These are phyloP conservation scores for Polysphondylium violaceum DNA, from an alignment of 78 protist species.

Conservation along the genomic window DNA sequence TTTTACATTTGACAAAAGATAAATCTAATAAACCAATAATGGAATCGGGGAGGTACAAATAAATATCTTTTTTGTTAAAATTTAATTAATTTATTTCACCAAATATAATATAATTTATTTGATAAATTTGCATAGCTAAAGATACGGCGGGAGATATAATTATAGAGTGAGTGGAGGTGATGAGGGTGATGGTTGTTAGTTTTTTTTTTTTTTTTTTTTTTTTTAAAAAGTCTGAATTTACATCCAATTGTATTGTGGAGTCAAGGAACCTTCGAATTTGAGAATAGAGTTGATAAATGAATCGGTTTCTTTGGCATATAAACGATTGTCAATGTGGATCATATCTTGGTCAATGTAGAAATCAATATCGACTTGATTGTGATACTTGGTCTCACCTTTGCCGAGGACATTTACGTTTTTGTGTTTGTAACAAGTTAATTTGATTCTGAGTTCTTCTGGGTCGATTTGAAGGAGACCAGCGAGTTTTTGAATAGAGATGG, in stretches of 20 bases:
- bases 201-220: conserved; percentile 7
- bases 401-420: conserved; percentile 77
- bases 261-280: conserved; percentile 70
- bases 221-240: no score
- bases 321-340: conserved; percentile 69
- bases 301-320: conserved; percentile 74
- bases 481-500: conserved; percentile 78
- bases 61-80: no score
- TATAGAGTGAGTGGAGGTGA: not conserved
- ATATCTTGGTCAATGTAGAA: conserved; percentile 82
- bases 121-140: no score
- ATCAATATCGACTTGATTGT: conserved; percentile 74
- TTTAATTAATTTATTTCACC: no score
- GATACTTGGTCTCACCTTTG: conserved; percentile 47
- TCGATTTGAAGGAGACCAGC: conserved; percentile 78
- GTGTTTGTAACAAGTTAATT: conserved; percentile 88
- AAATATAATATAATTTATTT: no score
- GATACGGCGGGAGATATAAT: no score
- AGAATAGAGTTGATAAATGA: conserved; percentile 61
- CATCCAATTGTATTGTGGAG: conserved; percentile 35
- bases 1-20: no score
- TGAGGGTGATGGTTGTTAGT: not conserved
- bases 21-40: no score
- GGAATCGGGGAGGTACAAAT: no score
- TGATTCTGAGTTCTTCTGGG: conserved; percentile 69